Evolutionary conservation across 1,139 yeast species (phyloP).

Genomic region (Saccharomyces uvarum): DNA sequence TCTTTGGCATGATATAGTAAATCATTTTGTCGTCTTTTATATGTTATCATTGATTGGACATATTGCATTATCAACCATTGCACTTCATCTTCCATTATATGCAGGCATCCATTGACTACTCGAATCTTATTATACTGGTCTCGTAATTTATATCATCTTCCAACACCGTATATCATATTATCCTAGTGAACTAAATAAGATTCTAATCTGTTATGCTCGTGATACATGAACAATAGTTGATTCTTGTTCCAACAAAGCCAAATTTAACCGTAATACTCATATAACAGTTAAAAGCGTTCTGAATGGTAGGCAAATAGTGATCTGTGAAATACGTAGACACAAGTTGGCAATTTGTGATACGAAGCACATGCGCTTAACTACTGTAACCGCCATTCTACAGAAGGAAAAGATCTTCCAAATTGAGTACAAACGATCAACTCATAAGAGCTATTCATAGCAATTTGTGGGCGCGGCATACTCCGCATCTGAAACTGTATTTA

Average conservation of each 20-base stretch:
- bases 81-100: no score
- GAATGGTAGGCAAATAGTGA: not conserved
- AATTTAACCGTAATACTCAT: not conserved
- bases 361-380: not conserved
- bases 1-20: no score
- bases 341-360: not conserved
- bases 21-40: no score
- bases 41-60: no score
- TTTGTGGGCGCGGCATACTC: not conserved
- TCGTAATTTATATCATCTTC: no score
- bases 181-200: not conserved
- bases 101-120: not conserved
- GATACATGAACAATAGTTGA: no score
- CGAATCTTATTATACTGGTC: not conserved
- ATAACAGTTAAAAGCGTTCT: not conserved
- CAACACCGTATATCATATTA: no score
- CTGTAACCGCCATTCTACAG: not conserved
- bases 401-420: not conserved
- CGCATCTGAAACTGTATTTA: not conserved
- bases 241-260: not conserved
- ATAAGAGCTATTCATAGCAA: not conserved
- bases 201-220: not conserved
- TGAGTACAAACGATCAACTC: not conserved
- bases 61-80: no score
- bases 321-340: not conserved